A percentile compares a stretch with the other conserved stretches of the same genome.
phyloP scores from a whole-genome alignment of 768 basidiomycete genomes.

The Pleurotus salmoneostramineus region DNA sequence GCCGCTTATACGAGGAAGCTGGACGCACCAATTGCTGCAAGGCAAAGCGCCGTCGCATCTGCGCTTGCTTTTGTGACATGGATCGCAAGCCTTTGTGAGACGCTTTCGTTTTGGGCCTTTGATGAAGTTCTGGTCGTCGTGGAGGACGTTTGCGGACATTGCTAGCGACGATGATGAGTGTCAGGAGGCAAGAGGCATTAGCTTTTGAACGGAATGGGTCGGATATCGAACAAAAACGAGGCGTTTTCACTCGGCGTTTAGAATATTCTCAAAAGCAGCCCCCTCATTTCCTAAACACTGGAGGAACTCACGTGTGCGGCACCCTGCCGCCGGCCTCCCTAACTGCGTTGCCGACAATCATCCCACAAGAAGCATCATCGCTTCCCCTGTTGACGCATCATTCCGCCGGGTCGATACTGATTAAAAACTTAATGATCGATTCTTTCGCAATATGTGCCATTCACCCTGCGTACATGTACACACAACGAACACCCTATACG shows the following conservation, averaged over 20 bases:
- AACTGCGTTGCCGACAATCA: conserved; percentile 8
- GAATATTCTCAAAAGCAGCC: not conserved
- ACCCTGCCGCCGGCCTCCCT: conserved; percentile 9
- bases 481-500: not conserved
- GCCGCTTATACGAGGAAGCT: conserved; percentile 11
- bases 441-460: not conserved
- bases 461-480: not conserved
- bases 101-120: conserved; percentile 53
- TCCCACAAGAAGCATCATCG: not conserved
- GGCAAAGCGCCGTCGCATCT: conserved; percentile 80
- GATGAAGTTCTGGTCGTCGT: conserved; percentile 31
- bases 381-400: not conserved
- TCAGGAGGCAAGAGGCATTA: conserved; percentile 3
- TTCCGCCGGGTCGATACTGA: not conserved
- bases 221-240: conserved; percentile 9
- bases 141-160: conserved; percentile 17
- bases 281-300: not conserved
- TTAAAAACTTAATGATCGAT: not conserved
- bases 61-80: conserved; percentile 82
- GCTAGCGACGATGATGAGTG: conserved; percentile 6
- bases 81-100: conserved; percentile 69
- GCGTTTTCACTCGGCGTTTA: conserved; percentile 9
- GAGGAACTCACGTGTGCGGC: conserved; percentile 4
- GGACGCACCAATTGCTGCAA: conserved; percentile 72
- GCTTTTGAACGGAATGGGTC: conserved; percentile 7